Conservation (phyloP, 2,329 filamentous ascomycete species). For the Colletotrichum limetticola region DNA sequence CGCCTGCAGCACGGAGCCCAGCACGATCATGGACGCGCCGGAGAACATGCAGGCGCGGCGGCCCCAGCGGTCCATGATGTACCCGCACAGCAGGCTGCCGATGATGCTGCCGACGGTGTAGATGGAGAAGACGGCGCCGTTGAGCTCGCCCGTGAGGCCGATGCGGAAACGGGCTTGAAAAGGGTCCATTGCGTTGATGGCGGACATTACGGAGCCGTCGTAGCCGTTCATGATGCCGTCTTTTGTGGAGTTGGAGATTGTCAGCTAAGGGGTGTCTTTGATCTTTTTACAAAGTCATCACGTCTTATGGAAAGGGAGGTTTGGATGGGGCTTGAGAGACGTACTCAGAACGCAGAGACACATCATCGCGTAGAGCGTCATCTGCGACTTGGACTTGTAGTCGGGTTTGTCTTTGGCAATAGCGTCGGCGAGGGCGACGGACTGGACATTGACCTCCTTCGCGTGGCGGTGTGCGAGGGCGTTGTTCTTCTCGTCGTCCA, state of each 20-base stretch:
- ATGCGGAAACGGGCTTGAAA: conserved; percentile 36
- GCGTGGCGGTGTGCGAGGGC: conserved; percentile 16
- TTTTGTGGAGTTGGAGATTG: background rate
- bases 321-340: background rate
- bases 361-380: conserved; percentile 37
- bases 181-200: conserved; percentile 36
- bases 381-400: conserved; percentile 28
- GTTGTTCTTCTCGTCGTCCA: conserved; percentile 18
- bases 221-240: conserved; percentile 33
- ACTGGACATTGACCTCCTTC: conserved; percentile 35
- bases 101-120: conserved; percentile 37
- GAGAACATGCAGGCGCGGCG: conserved; percentile 36
- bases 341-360: conserved; percentile 35
- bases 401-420: conserved; percentile 37
- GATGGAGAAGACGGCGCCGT: conserved; percentile 34
- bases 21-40: conserved; percentile 30
- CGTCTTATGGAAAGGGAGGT: no score
- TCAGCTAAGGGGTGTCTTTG: background rate
- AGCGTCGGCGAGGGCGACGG: conserved; percentile 36
- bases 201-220: conserved; percentile 35
- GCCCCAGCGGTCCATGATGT: conserved; percentile 38
- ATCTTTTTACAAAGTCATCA: no score
- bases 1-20: conserved; percentile 36
- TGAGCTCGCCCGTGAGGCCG: conserved; percentile 30
- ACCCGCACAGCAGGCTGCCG: conserved; percentile 33